Base-by-base conservation (phyloP, 2,329 filamentous ascomycete species). In the Ilyonectria destructans region DNA sequence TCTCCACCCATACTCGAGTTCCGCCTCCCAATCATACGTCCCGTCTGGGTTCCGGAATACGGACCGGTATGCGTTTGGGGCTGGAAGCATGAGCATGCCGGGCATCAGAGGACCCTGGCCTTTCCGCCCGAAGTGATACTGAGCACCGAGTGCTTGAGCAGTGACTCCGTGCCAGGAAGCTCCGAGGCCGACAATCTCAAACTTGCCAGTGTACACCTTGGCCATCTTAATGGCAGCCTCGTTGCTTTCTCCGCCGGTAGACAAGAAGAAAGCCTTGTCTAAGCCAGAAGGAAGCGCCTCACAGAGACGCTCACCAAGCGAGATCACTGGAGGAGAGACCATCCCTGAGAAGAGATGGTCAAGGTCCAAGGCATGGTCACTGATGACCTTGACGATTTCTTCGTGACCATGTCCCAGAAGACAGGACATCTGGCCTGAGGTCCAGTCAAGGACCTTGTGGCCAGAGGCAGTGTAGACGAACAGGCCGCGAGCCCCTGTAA, bases 221-320 rank as follows among this genome's bases (percentile, higher is more conserved):
- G 90, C 90, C 71, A 92, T 83, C 64, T 89, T 88, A 65, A 92
- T 89, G 2, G 90, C 90, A 3, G 88, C 89, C 70, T 92, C 90
- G 67, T 85, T 88, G 51, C 82, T 85, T 75, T 91, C 88, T 3
- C 83, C 84, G 1, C 88, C 88, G 0, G 88, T 91, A 58, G 82
- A 87, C 10, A 90, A 80, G 70, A 91, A 90, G 74, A 90, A 86
- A 1, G 88, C 84, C 68, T 87, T 86, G 67, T 88, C 85, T 0
- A 91, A 79, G 0, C 82, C 83, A 0, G 76, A 72, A 0, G 88
- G 88, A 2, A 89, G 81, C 2, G 87, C 75, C 1, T 77, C 77
- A 17, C 84, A 85, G 5, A 91, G 80, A 1, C 85, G 82, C 69
- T 87, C 83, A 0, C 83, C 87, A 0, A 90, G 82, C n/a, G 83